Conservation (phyloP, 1,284 basidiomycete species). For the Sutorius eximius region DNA sequence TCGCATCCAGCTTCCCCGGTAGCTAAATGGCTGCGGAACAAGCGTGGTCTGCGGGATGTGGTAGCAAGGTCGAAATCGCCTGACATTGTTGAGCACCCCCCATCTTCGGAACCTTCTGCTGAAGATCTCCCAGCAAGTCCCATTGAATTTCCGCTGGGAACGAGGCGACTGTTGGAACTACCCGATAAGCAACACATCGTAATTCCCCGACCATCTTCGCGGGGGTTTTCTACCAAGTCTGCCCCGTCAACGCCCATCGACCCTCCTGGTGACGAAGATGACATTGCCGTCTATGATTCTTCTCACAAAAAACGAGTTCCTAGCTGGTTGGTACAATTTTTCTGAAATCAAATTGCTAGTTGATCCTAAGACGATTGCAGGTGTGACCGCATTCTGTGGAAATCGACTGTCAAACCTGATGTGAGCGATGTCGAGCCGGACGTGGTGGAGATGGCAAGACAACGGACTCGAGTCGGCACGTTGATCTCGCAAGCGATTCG, state of each 20-base stretch:
- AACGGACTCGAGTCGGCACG: conserved; percentile 50
- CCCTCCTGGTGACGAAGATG: conserved; percentile 40
- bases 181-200: conserved; percentile 31
- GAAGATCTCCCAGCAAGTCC: conserved; percentile 30
- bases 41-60: conserved; percentile 15
- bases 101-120: conserved; percentile 22
- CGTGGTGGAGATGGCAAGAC: conserved; percentile 32
- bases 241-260: conserved; percentile 39
- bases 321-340: conserved; percentile 56
- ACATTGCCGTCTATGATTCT: conserved; percentile 71
- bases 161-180: conserved; percentile 18
- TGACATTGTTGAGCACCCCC: conserved; percentile 26
- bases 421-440: conserved; percentile 41
- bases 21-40: conserved; percentile 34
- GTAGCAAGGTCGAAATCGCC: conserved; percentile 21
- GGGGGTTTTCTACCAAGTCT: conserved; percentile 35
- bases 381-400: conserved; percentile 82
- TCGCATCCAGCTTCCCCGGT: conserved; percentile 36
- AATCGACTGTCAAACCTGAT: conserved; percentile 59
- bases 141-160: conserved; percentile 16
- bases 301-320: conserved; percentile 80
- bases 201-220: conserved; percentile 42
- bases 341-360: neutral
- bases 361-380: conserved; percentile 35
- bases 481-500: conserved; percentile 57